These are phyloP conservation scores for Diaporthe velutina DNA, from an alignment of 2,329 filamentous ascomycete genomes.

Conservation along the genomic window DNA sequence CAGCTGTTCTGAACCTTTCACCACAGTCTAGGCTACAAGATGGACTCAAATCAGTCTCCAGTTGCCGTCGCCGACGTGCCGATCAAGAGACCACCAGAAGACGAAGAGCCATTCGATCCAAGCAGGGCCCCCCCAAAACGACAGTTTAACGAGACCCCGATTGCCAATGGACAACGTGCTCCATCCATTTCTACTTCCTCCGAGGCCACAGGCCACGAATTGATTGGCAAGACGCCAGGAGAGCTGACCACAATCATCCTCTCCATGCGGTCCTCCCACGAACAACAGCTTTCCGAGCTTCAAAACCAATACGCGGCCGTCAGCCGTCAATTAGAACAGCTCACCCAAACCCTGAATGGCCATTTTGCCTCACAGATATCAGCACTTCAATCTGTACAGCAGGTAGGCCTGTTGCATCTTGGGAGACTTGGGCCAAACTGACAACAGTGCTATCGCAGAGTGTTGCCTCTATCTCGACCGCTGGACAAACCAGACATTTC, in stretches of 20 bases:
- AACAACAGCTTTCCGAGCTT: conserved; percentile 50
- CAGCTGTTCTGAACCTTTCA: accelerated
- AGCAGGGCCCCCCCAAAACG: conserved; percentile 16
- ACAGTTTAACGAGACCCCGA: background rate
- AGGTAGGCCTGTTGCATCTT: conserved; percentile 44
- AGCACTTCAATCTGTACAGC: conserved; percentile 49
- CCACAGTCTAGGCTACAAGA: background rate
- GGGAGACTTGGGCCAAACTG: background rate
- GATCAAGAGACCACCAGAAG: conserved; percentile 39
- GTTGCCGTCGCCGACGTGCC: conserved; percentile 26
- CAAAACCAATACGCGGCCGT: conserved; percentile 50
- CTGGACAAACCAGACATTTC: background rate
- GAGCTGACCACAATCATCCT: conserved; percentile 52
- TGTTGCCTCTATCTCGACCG: conserved; percentile 15
- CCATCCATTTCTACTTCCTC: background rate
- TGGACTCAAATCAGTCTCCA: background rate
- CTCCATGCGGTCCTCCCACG: conserved; percentile 51
- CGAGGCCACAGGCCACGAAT: conserved; percentile 42
- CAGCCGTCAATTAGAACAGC: conserved; percentile 50
- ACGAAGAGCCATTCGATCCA: conserved; percentile 31
- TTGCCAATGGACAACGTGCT: background rate
- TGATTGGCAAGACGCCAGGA: conserved; percentile 49
- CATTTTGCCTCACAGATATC: conserved; percentile 44
- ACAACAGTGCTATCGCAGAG: background rate
- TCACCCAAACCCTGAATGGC: conserved; percentile 47